Evolutionary conservation across 805 yeast genomes (phyloP).

Genomic region (Candida caryicola): DNA sequence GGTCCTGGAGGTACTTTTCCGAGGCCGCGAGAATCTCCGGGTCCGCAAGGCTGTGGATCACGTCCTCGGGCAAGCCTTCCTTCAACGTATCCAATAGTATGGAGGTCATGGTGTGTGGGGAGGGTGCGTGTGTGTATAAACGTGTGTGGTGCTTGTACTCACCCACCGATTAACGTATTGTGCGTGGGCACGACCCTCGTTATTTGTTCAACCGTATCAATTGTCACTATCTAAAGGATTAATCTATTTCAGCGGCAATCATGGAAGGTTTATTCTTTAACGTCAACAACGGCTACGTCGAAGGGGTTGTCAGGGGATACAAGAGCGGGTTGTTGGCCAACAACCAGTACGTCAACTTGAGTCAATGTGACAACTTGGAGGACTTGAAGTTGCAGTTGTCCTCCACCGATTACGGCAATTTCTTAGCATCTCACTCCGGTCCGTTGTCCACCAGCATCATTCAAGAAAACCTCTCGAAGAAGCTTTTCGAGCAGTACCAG

Average conservation of each 20-base stretch:
- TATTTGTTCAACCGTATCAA: background rate
- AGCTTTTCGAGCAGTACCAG: conserved; percentile 78
- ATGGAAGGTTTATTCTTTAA: conserved; percentile 97
- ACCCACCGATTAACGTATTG: too few species aligned
- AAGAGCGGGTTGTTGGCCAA: conserved; percentile 74
- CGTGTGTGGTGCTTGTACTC: too few species aligned
- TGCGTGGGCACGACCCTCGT: conserved; percentile 1
- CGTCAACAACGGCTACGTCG: conserved; percentile 85
- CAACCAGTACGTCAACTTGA: conserved; percentile 83
- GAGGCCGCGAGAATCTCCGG: background rate
- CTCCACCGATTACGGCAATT: conserved; percentile 94
- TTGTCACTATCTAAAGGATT: background rate
- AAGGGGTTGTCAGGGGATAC: conserved; percentile 93
- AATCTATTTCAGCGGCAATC: conserved; percentile 3
- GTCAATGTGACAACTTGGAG: conserved; percentile 94
- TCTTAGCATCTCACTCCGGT: conserved; percentile 76
- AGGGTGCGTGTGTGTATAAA: too few species aligned
- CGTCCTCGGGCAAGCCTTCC: conserved; percentile 24
- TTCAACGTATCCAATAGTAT: conserved; percentile 34
- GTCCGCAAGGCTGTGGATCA: conserved; percentile 15
- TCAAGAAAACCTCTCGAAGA: conserved; percentile 72
- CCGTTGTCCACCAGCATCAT: conserved; percentile 85
- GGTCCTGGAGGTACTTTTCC: conserved; percentile 32
- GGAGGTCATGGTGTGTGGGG: conserved; percentile 24
- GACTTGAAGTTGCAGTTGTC: conserved; percentile 92